phyloP scores from a whole-genome alignment of 2,329 filamentous ascomycete genomes.

The Simplicillium aogashimaense region DNA sequence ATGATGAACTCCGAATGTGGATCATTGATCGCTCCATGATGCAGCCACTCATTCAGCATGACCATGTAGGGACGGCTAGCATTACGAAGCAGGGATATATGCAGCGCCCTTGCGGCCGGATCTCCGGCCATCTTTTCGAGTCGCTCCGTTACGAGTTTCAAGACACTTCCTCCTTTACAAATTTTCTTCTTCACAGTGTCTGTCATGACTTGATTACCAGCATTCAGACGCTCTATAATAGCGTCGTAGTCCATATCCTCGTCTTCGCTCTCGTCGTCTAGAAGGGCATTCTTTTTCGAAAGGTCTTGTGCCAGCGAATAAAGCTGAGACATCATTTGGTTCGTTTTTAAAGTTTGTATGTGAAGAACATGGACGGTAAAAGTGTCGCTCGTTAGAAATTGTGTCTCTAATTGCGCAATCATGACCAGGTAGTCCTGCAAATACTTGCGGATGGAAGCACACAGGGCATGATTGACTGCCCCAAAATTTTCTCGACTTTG shows the following conservation, averaged over 20 bases:
- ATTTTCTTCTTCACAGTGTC: slow-evolving; percentile 82
- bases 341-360: slow-evolving; percentile 80
- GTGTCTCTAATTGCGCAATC: slow-evolving; percentile 86
- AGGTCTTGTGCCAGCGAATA: slow-evolving; percentile 83
- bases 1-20: slow-evolving; percentile 90
- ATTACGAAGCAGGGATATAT: slow-evolving; percentile 76
- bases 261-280: slow-evolving; percentile 71
- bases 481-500: slow-evolving; percentile 91
- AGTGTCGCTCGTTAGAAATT: slow-evolving; percentile 76
- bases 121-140: slow-evolving; percentile 89
- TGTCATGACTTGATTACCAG: slow-evolving; percentile 72
- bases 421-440: slow-evolving; percentile 90
- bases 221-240: slow-evolving; percentile 79
- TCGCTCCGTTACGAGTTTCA: slow-evolving; percentile 75
- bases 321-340: slow-evolving; percentile 83
- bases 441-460: slow-evolving; percentile 84
- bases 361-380: slow-evolving; percentile 93
- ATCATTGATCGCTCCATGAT: slow-evolving; percentile 90
- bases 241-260: slow-evolving; percentile 80
- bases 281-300: slow-evolving; percentile 73
- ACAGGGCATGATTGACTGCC: slow-evolving; percentile 88
- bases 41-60: slow-evolving; percentile 98
- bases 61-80: slow-evolving; percentile 91
- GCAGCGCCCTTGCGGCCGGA: slow-evolving; percentile 70
- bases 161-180: slow-evolving; percentile 93